A percentile compares a stretch with the other conserved stretches of the same genome.
phyloP scores from a whole-genome alignment of 306 rosid genomes.

The Nissolia schottii region DNA sequence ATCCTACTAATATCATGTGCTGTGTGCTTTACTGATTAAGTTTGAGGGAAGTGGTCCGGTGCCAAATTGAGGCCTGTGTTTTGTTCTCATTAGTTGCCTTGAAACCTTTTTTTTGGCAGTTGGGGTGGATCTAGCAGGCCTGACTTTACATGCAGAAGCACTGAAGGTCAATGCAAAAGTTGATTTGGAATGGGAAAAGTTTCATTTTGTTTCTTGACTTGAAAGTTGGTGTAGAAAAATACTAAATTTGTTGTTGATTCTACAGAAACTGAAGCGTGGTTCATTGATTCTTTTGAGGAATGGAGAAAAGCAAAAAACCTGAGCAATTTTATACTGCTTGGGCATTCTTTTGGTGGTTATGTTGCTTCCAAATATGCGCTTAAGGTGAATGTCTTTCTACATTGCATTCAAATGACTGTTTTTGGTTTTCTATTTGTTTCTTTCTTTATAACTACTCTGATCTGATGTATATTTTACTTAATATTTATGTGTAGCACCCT shows the following conservation, averaged over 20 bases:
- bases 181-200: slow-evolving; percentile 1
- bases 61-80: neutral
- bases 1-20: neutral
- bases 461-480: slow-evolving; percentile 30
- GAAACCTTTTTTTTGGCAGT: slow-evolving; percentile 41
- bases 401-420: slow-evolving; percentile 1
- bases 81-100: neutral
- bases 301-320: slow-evolving; percentile 97
- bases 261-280: slow-evolving; percentile 97
- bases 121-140: slow-evolving; percentile 99
- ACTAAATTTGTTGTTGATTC: slow-evolving; percentile 22
- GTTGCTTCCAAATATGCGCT: slow-evolving; percentile 92
- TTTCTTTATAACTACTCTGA: slow-evolving; percentile 3
- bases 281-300: slow-evolving; percentile 91
- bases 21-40: neutral
- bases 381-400: slow-evolving; percentile 51
- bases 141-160: slow-evolving; percentile 90
- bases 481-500: slow-evolving; percentile 63
- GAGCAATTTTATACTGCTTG: slow-evolving; percentile 77
- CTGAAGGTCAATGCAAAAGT: slow-evolving; percentile 64
- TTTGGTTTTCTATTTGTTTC: neutral
- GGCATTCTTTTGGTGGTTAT: slow-evolving; percentile 98
- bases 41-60: neutral
- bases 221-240: slow-evolving; percentile 5
- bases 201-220: slow-evolving; percentile 6